Evolutionary conservation across 139 green algal genomes (phyloP), one percentile per base, ranked within the genome.

Genomic region (Chlorella sp.): DNA sequence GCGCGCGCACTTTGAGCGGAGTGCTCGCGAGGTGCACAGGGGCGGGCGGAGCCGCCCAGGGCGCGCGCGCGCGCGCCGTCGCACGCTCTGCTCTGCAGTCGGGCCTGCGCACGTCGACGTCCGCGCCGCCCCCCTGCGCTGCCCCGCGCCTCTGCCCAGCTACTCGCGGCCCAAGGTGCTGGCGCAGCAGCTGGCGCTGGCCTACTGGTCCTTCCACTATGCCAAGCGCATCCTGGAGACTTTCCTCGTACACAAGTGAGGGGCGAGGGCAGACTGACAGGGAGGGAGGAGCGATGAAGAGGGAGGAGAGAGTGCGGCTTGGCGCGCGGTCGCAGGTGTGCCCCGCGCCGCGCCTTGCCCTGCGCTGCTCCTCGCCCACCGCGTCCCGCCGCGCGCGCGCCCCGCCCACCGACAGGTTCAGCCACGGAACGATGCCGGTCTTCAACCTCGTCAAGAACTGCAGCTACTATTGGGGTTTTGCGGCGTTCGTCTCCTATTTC

Each of bases 381-480:
- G 9, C 51, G 21, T 59, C 23, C 53, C 27, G 27, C 53, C 2
- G 15, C 53, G 8, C 53, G 8, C 62, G 15, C 36, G 62, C 43
- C 31, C 33, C 31, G 21, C 5, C 27, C 5, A 7, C 2, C 4
- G 66, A 79, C 89, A 94, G 89, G 43, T 98, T 97, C 81, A 91
- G 88, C 60, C 89, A 97, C 55, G 93, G 80, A 73, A 99, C 96
- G 40, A 99, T 99, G 96, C 96, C 96, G 5, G 85, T 99, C 35
- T 83, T 83, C 74, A 99, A 99, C 86, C 89, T 99, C 14, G 92
- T 96, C 81, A 87, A 88, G 38, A 99, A 99, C 90, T 99, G 95
- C 85, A 58, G 60, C 12, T 97, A 97, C 87, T 99, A 99, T 84
- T 98, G 94, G 94, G 77, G 81, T 11, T 98, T 96, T 81, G 93